Conservation (phyloP, 1,284 basidiomycete genomes). For the Cystobasidium pallidum region DNA sequence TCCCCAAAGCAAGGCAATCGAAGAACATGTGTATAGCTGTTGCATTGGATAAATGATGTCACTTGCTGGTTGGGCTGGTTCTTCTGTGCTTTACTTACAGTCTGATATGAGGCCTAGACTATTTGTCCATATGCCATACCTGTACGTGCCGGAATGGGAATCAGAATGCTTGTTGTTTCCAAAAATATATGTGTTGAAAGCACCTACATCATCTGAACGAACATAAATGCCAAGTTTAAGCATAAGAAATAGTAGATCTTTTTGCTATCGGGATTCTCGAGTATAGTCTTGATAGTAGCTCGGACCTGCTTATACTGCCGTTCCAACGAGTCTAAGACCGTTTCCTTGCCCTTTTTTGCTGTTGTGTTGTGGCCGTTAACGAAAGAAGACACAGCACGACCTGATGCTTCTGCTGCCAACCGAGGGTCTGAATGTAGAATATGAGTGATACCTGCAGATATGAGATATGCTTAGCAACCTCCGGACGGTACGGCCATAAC, state of each 20-base stretch:
- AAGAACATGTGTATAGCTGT: constrained; percentile 99
- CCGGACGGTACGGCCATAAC: not conserved
- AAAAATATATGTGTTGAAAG: constrained; percentile 18
- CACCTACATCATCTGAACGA: constrained; percentile 59
- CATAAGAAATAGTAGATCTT: constrained; percentile 97
- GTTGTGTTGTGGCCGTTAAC: constrained; percentile 15
- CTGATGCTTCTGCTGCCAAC: constrained; percentile 36
- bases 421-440: constrained; percentile 51
- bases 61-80: too few relatives aligned
- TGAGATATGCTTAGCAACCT: not conserved
- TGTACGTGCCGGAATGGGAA: constrained; percentile 59
- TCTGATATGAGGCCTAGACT: constrained; percentile 95
- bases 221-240: constrained; percentile 94
- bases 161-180: not conserved
- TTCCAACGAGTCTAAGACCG: constrained; percentile 45
- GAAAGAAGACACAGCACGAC: constrained; percentile 27
- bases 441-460: constrained; percentile 48
- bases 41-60: too few relatives aligned
- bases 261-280: constrained; percentile 85
- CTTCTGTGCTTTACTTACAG: constrained; percentile 63
- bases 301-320: constrained; percentile 50
- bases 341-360: constrained; percentile 23
- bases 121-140: constrained; percentile 96
- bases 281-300: constrained; percentile 72
- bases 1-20: constrained; percentile 95